Conservation (phyloP, 1,284 basidiomycete species). For the Leccinum cinnamomeum region DNA sequence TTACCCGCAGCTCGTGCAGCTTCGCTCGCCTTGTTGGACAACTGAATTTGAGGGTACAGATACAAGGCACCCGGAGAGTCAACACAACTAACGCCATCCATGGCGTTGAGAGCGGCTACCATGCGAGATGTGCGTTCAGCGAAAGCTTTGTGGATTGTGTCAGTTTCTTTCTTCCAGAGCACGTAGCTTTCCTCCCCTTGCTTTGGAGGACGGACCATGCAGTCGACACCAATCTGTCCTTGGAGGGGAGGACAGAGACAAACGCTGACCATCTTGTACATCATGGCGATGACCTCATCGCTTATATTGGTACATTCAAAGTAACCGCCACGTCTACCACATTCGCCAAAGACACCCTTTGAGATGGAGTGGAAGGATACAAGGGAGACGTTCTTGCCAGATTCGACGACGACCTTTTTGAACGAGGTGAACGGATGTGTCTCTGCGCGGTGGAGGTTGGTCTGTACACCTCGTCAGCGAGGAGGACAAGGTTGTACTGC, state of each 20-base stretch:
- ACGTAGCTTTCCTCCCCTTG: constrained; percentile 72
- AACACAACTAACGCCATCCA: constrained; percentile 85
- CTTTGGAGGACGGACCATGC: constrained; percentile 84
- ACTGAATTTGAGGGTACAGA: constrained; percentile 75
- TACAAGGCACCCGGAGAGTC: constrained; percentile 89
- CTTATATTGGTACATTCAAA: constrained; percentile 86
- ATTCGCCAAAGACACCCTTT: constrained; percentile 93
- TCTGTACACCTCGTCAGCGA: constrained; percentile 97
- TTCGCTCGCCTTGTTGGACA: constrained; percentile 70
- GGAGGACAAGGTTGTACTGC: constrained; percentile 80
- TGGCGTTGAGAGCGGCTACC: constrained; percentile 71
- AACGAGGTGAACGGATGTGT: constrained; percentile 85
- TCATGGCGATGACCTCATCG: constrained; percentile 74
- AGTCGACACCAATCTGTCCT: constrained; percentile 91
- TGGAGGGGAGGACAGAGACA: constrained; percentile 85
- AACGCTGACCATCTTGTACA: constrained; percentile 95
- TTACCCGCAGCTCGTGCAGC: constrained; percentile 74
- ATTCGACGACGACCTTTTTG: constrained; percentile 77
- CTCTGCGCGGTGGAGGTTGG: constrained; percentile 75
- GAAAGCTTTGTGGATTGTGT: constrained; percentile 74
- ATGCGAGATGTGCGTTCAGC: constrained; percentile 71
- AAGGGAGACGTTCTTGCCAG: constrained; percentile 70
- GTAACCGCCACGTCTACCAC: constrained; percentile 91
- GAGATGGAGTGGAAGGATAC: constrained; percentile 95
- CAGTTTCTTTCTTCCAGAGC: constrained; percentile 82